Base-by-base conservation (phyloP, 352 stramenopile species). In the Phytophthora multivora region DNA sequence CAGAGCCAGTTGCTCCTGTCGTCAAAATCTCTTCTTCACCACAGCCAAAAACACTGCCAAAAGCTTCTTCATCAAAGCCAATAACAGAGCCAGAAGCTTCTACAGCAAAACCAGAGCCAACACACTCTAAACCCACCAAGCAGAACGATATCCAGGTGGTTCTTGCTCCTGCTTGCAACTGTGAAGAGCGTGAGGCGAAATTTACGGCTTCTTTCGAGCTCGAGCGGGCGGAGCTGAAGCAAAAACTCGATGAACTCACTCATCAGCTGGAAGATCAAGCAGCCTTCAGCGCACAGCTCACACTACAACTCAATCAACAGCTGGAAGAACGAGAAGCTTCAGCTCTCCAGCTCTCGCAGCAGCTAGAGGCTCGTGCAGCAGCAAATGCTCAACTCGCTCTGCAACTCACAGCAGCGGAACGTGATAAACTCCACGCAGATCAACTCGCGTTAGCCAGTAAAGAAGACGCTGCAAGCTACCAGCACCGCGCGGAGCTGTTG, bases 271-370 rank as follows among this genome's bases (percentile, higher is more conserved):
- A 67, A 11, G n/a, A 15, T 21, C 50, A 67, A 57, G 38, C 30
- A 40, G 23, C 43, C 28, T 45, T 43, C n/a, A 66, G 16, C 36
- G 19, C 16, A 5, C 41, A 70, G 11, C 26, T 57, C 21, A 40
- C 19, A 5, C 54, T 62, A 30, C 41, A 70, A 26, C 48, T 75
- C 8, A 68, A 75, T 12, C 66, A 75, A 3, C 73, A 87, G 35
- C 25, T 72, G 7, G 52, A 60, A 45, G 40, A 53, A 13, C 46
- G 23, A 19, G 18, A 59, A 30, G n/a, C 5, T 4, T 15, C 26
- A 51, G 25, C 36, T 39, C 21, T 59, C 66, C 31, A 60, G 74
- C 35, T 63, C 25, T 61, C 38, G 0, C 51, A 74, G 0, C 68
- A 83, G n/a, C 33, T 72, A 13, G 51, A 72, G 8, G 40, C 40